Base-by-base conservation (phyloP, 306 rosid genomes). In the Quercus gilva region DNA sequence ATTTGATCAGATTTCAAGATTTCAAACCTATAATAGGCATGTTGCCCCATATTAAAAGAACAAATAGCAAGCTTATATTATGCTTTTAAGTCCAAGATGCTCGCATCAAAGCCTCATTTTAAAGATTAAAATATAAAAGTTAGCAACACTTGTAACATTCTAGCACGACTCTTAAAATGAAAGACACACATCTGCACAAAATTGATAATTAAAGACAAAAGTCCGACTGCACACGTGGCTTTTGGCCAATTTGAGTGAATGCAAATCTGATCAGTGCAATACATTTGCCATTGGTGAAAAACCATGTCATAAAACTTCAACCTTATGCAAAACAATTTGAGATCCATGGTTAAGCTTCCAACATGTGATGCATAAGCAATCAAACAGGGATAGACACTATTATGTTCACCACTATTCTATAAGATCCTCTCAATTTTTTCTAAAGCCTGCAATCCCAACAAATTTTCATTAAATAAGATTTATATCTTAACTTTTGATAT, bases 401-500 rank as follows among this genome's bases (percentile, higher is more conserved):
- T 41, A 55, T 55, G 60, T 64, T 70, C 0, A 33, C 61, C 14
- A 31, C 73, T 65, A 31, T 41, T 43, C 52, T 78, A 74, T 60
- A 8, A 71, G 73, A 57, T 79, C 81, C 55, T 37, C 55, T 26
- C 73, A 49, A 74, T 29, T 41, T 10, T 59, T 77, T 77, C 35
- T 74, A 25, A 72, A 74, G 29, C 55, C 67, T 70, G 77, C 10
- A 77, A 29, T 67, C 70, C 79, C 71, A 55, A 45, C 75, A 75
- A 49, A 15, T 55, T 18, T 52, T 41, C 55, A 73, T 60, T 76
- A 63, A 55, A 77, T 59, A 31, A 63, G 64, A 65, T 75, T 87
- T 78, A 92, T 74, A 87, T 76, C 82, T 94, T 94, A 84, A 90
- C 77, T 86, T 94, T 94, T 19, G 28, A 89, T 69, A 84, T 84